Evolutionary conservation across 768 basidiomycete species (phyloP).

Genomic region (Boletus rubescentipes): DNA sequence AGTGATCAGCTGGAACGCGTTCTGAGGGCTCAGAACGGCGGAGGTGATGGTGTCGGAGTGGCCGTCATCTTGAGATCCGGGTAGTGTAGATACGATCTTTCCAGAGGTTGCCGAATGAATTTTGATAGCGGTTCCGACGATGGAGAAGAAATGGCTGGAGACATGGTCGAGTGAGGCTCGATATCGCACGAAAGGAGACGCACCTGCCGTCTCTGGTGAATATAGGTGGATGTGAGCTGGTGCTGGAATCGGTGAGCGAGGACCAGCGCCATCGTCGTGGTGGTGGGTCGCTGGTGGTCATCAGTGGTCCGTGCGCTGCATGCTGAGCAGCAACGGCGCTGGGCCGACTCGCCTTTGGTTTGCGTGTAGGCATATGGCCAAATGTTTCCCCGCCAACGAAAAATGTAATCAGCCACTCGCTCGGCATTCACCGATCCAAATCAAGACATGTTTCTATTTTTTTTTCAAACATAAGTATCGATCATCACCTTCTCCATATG

Average conservation of each 20-base stretch:
- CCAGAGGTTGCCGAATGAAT: conserved; percentile 81
- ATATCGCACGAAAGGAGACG: conserved; percentile 19
- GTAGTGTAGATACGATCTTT: conserved; percentile 80
- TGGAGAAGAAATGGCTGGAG: conserved; percentile 83
- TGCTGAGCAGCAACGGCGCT: conserved; percentile 29
- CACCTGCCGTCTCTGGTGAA: conserved; percentile 91
- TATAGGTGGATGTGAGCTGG: conserved; percentile 65
- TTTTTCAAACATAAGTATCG: background rate
- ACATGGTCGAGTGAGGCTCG: conserved; percentile 11
- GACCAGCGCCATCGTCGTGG: conserved; percentile 55
- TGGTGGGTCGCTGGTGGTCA: background rate
- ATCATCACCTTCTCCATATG: conserved; percentile 26
- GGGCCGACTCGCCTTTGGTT: conserved; percentile 46
- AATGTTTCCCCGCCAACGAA: conserved; percentile 12
- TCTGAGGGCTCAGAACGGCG: conserved; percentile 76
- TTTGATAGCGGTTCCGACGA: conserved; percentile 78
- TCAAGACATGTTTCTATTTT: conserved; percentile 10
- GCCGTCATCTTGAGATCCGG: conserved; percentile 44
- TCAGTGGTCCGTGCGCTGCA: conserved; percentile 21
- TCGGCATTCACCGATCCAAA: conserved; percentile 24
- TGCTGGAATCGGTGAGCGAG: conserved; percentile 65
- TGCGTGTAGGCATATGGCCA: conserved; percentile 39
- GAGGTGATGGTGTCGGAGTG: conserved; percentile 63
- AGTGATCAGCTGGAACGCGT: conserved; percentile 87
- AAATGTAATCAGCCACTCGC: conserved; percentile 24